Evolutionary conservation across 2,329 filamentous ascomycete genomes (phyloP).

Genomic region (Microsporum audouinii): DNA sequence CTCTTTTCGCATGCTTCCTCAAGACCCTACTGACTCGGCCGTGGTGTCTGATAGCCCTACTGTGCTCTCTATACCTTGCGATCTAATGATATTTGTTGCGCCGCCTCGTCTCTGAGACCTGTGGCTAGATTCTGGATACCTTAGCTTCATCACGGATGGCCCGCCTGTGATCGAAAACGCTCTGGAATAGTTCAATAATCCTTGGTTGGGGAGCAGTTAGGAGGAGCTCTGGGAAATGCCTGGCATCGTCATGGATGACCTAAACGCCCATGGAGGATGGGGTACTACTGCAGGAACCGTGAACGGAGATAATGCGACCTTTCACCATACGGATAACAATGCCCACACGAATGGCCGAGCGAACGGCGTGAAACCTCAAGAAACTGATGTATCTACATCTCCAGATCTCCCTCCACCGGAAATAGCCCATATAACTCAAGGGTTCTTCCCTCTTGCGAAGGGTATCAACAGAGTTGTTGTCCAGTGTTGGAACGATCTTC

Average conservation of each 20-base stretch:
- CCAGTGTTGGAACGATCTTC: constrained; percentile 66
- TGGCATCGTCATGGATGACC: constrained; percentile 32
- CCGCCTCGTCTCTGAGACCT: background rate
- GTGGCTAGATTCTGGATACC: background rate
- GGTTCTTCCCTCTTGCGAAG: constrained; percentile 63
- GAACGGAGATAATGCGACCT: constrained; percentile 12
- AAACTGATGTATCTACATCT: background rate
- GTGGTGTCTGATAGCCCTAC: background rate
- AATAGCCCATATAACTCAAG: constrained; percentile 58
- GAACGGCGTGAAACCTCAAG: background rate
- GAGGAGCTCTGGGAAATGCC: constrained; percentile 21
- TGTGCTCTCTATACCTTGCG: background rate
- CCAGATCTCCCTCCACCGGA: constrained; percentile 36
- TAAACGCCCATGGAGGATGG: constrained; percentile 1
- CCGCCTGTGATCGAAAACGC: background rate
- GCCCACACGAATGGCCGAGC: constrained; percentile 11
- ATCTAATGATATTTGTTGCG: background rate
- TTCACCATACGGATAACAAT: constrained; percentile 19
- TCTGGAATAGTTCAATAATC: background rate
- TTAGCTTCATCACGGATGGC: background rate
- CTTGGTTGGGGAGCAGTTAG: background rate
- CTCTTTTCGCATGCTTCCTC: background rate
- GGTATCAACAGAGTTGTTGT: constrained; percentile 72
- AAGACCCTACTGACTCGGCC: background rate
- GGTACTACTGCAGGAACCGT: background rate